Conservation (phyloP, 257 asterid genomes). For the Solanum ossicruentum region DNA sequence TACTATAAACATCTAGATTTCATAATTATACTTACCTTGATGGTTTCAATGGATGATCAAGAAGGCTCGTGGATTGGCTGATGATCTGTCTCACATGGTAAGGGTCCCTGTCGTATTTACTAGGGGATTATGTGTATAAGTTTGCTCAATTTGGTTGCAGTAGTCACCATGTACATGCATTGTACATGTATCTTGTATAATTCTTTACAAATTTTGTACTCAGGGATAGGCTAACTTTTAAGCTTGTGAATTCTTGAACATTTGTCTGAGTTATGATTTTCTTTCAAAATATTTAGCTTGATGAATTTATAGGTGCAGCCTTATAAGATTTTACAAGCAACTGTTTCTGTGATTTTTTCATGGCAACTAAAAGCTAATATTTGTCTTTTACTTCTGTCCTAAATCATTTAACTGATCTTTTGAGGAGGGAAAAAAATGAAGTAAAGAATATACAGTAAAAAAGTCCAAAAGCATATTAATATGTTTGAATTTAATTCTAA, state of each 20-base stretch:
- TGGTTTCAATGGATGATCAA: background rate
- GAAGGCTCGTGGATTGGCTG: background rate
- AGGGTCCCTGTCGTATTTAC: background rate
- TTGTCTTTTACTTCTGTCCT: background rate
- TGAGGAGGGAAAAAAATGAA: background rate
- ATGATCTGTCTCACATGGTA: background rate
- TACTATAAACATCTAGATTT: conserved; percentile 61
- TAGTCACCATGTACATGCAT: background rate
- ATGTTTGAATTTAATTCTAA: background rate
- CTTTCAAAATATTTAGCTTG: background rate
- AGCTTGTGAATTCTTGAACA: background rate
- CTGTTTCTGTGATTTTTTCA: background rate
- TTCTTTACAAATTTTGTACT: background rate
- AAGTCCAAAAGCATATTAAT: background rate
- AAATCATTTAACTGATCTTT: background rate
- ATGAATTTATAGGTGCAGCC: background rate
- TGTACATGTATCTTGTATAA: background rate
- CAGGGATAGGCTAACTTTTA: background rate
- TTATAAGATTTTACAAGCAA: background rate
- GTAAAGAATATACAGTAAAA: background rate
- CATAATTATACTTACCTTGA: background rate
- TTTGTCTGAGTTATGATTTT: background rate
- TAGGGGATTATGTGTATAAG: background rate
- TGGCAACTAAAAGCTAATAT: background rate
- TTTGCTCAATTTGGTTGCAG: background rate